These are phyloP conservation scores for Symbiodinium pilosum DNA, from an alignment of 73 alveolate genomes.

Conservation along the genomic window DNA sequence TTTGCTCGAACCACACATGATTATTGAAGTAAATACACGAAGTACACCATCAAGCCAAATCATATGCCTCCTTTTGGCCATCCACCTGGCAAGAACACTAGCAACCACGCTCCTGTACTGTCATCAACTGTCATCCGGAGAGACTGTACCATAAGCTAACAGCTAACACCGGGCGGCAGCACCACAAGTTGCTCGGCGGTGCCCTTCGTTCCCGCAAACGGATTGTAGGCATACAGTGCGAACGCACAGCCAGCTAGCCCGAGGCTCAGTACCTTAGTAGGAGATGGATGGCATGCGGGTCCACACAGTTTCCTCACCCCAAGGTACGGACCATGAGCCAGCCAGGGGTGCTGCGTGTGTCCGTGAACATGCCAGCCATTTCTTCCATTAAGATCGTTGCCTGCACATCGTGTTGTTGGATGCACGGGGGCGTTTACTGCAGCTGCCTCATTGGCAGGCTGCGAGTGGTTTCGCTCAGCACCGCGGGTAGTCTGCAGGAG, in stretches of 20 bases:
- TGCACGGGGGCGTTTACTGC: neutral
- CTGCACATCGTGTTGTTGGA: neutral
- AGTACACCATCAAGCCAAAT: neutral
- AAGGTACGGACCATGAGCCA: neutral
- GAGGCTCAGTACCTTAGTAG: neutral
- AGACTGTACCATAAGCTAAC: too few species aligned
- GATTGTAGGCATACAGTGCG: neutral
- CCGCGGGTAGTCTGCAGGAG: neutral
- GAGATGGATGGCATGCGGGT: neutral
- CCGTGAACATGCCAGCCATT: neutral
- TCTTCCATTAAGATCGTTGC: neutral
- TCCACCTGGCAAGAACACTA: neutral
- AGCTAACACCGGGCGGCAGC: too few species aligned
- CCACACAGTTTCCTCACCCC: neutral
- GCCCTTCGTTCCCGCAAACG: neutral
- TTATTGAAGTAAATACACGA: too few species aligned
- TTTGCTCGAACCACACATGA: too few species aligned
- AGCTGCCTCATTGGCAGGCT: neutral
- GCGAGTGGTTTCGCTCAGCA: slow-evolving; percentile 36
- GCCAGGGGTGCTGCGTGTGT: neutral
- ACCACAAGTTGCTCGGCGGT: neutral
- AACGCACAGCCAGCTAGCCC: neutral
- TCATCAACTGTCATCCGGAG: too few species aligned
- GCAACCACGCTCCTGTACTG: too few species aligned
- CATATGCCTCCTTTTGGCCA: neutral